phyloP scores from a whole-genome alignment of 768 basidiomycete species.

The Leccinum pellstonianum region DNA sequence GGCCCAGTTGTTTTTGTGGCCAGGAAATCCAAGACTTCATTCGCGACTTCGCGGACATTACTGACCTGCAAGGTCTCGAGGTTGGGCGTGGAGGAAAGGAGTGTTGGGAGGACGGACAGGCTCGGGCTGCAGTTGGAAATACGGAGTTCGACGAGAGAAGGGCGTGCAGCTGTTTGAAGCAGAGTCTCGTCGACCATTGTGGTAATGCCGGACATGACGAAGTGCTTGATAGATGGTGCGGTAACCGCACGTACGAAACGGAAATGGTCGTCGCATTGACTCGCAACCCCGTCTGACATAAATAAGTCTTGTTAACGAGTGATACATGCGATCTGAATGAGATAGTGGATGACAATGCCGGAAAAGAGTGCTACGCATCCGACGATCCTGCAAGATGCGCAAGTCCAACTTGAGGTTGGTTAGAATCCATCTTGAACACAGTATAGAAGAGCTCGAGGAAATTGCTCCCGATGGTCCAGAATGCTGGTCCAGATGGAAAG shows the following conservation, averaged over 20 bases:
- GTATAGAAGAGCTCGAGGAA: too few relatives aligned
- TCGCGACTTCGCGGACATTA: constrained; percentile 34
- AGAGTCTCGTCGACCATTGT: constrained; percentile 23
- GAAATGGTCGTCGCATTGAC: not conserved
- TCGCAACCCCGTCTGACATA: too few relatives aligned
- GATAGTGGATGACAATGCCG: too few relatives aligned
- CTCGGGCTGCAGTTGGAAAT: constrained; percentile 36
- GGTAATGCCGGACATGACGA: constrained; percentile 18
- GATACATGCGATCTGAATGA: too few relatives aligned
- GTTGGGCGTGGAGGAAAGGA: constrained; percentile 36
- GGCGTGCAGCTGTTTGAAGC: constrained; percentile 17
- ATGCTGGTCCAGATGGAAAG: too few relatives aligned
- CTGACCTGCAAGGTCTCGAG: constrained; percentile 48
- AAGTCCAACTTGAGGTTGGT: too few relatives aligned
- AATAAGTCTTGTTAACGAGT: too few relatives aligned
- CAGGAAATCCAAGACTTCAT: constrained; percentile 43
- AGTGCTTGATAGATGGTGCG: constrained; percentile 32
- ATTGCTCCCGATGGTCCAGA: too few relatives aligned
- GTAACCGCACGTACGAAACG: constrained; percentile 21
- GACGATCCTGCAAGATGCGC: too few relatives aligned
- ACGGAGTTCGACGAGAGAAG: constrained; percentile 40
- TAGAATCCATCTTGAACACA: too few relatives aligned
- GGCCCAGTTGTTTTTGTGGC: constrained; percentile 19
- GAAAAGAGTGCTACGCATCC: too few relatives aligned
- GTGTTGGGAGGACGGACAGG: constrained; percentile 27